These are phyloP conservation scores for Penicillium sp. DNA, from an alignment of 2,329 filamentous ascomycete genomes.

Conservation along the genomic window DNA sequence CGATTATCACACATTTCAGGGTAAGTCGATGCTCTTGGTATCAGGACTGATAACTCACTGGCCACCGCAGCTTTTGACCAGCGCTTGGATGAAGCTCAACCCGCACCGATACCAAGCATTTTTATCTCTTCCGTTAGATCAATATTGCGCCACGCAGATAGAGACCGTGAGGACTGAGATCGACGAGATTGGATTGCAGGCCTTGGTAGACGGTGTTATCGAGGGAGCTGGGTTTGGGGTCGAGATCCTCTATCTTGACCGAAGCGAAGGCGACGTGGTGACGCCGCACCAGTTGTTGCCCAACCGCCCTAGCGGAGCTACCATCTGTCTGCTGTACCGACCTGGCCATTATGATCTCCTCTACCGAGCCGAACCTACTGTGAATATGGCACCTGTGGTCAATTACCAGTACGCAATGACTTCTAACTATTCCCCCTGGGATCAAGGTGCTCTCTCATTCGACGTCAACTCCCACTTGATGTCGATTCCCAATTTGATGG, in stretches of 20 bases:
- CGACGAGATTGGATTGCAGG: constrained; percentile 77
- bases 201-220: constrained; percentile 71
- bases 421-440: constrained; percentile 36
- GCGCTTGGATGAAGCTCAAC: constrained; percentile 75
- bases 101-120: constrained; percentile 65
- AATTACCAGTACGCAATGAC: constrained; percentile 41
- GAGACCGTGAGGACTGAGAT: constrained; percentile 77
- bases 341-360: constrained; percentile 92
- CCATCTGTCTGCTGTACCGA: constrained; percentile 62
- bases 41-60: constrained; percentile 8
- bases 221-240: constrained; percentile 72
- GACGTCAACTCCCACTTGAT: constrained; percentile 39
- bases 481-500: constrained; percentile 38
- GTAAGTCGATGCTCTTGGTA: constrained; percentile 35
- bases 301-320: constrained; percentile 47
- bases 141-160: constrained; percentile 65
- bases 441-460: constrained; percentile 34
- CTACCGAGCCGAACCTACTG: constrained; percentile 57
- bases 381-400: constrained; percentile 38
- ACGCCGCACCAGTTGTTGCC: constrained; percentile 46
- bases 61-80: constrained; percentile 62
- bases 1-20: constrained; percentile 78
- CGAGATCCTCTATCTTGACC: constrained; percentile 86
- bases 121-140: constrained; percentile 57
- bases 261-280: constrained; percentile 69